phyloP scores from a whole-genome alignment of 352 stramenopile genomes.

The Phytophthora brassicae region DNA sequence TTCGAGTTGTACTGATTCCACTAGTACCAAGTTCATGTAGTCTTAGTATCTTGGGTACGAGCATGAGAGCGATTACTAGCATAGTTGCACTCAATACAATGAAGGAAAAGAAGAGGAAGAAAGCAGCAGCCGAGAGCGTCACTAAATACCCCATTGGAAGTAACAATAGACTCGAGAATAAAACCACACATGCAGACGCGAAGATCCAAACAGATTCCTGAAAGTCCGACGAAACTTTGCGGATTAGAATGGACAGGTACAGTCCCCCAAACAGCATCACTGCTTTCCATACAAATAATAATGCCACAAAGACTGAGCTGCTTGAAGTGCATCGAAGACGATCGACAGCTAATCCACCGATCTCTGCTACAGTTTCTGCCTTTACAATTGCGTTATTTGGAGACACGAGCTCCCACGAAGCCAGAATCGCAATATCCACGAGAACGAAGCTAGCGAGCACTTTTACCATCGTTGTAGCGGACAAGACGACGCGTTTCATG shows the following conservation, averaged over 20 bases:
- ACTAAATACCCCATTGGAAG: conserved; percentile 53
- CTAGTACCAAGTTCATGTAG: conserved; percentile 23
- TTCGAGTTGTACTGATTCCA: conserved; percentile 6
- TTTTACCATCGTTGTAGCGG: conserved; percentile 43
- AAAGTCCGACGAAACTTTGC: conserved; percentile 50
- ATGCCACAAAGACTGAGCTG: conserved; percentile 37
- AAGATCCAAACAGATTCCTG: conserved; percentile 63
- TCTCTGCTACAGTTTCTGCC: conserved; percentile 11
- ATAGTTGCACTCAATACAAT: conserved; percentile 31
- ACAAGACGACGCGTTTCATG: conserved; percentile 50
- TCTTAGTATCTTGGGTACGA: conserved; percentile 36
- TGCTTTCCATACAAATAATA: conserved; percentile 50
- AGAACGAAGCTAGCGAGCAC: conserved; percentile 36
- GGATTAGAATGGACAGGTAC: conserved; percentile 58
- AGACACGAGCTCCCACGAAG: conserved; percentile 33
- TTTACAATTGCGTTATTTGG: conserved; percentile 15
- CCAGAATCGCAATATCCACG: conserved; percentile 40
- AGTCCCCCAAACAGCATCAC: conserved; percentile 39
- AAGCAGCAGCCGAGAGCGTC: conserved; percentile 32
- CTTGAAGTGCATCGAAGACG: conserved; percentile 31
- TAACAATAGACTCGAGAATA: conserved; percentile 43
- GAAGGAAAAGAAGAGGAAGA: conserved; percentile 41
- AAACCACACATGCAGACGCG: conserved; percentile 39
- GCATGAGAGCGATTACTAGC: conserved; percentile 40
- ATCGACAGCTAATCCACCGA: conserved; percentile 31